Percentiles rank a stretch among this genome's conserved stretches.
phyloP scores from a whole-genome alignment of 1,284 basidiomycete genomes.

The Chondrostereum purpureum region DNA sequence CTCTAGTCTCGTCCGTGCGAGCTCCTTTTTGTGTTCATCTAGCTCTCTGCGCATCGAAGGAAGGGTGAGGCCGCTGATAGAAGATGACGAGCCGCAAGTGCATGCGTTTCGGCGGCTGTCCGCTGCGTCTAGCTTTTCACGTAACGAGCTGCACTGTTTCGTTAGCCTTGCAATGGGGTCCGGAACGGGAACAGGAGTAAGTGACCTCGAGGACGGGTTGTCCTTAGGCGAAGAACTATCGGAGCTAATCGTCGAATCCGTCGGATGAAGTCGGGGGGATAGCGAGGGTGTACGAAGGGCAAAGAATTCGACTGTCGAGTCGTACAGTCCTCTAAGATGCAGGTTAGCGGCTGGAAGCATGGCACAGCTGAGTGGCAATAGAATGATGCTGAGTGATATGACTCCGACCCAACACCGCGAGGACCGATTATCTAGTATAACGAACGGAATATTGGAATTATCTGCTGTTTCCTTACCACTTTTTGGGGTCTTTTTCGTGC shows the following conservation, averaged over 20 bases:
- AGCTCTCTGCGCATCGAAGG: conserved; percentile 50
- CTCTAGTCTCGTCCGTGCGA: conserved; percentile 47
- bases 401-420: too few relatives aligned
- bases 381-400: conserved; percentile 26
- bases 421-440: too few relatives aligned
- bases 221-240: conserved; percentile 15
- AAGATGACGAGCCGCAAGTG: conserved; percentile 31
- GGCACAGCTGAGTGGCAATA: too few relatives aligned
- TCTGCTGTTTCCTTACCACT: too few relatives aligned
- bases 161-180: conserved; percentile 32
- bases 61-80: conserved; percentile 25
- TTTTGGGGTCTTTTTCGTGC: too few relatives aligned
- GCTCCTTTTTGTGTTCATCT: conserved; percentile 48
- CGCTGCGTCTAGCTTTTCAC: conserved; percentile 43
- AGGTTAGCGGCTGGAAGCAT: conserved; percentile 45
- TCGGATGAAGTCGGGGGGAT: conserved; percentile 15
- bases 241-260: conserved; percentile 3
- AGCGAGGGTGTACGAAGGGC: conserved; percentile 33
- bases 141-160: conserved; percentile 37
- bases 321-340: conserved; percentile 51
- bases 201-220: conserved; percentile 18
- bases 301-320: conserved; percentile 57
- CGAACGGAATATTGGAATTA: too few relatives aligned
- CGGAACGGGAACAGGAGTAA: conserved; percentile 22
- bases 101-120: conserved; percentile 29